Conservation (phyloP, 768 basidiomycete species). For the Melanogaster broomeanus region DNA sequence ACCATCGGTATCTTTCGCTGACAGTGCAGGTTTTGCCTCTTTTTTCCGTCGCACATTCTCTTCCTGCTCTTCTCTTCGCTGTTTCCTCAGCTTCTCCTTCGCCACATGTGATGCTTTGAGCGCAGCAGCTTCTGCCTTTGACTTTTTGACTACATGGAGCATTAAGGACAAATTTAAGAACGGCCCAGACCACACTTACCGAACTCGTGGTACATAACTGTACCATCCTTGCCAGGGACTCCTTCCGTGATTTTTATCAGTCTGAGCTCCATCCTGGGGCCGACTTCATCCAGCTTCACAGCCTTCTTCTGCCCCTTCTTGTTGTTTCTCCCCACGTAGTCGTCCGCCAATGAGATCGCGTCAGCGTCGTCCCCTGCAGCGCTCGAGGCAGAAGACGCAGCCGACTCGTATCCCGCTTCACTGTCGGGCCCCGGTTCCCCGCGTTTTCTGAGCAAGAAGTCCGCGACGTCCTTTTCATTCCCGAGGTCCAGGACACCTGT, state of each 20-base stretch:
- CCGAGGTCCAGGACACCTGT: slow-evolving; percentile 72
- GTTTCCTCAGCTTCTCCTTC: slow-evolving; percentile 72
- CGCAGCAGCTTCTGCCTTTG: slow-evolving; percentile 68
- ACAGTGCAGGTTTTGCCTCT: slow-evolving; percentile 34
- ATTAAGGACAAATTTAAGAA: slow-evolving; percentile 1
- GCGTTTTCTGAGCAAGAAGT: slow-evolving; percentile 80
- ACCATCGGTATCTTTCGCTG: slow-evolving; percentile 37
- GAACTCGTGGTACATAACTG: slow-evolving; percentile 92
- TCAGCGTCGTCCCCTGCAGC: slow-evolving; percentile 82
- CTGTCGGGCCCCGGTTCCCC: slow-evolving; percentile 59
- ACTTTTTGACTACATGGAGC: slow-evolving; percentile 74
- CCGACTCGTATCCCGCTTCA: slow-evolving; percentile 74
- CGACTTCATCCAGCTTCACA: slow-evolving; percentile 90
- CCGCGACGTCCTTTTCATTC: slow-evolving; percentile 92
- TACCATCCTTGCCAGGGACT: slow-evolving; percentile 89
- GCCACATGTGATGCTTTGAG: slow-evolving; percentile 76
- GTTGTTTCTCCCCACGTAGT: slow-evolving; percentile 95
- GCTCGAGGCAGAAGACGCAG: slow-evolving; percentile 79
- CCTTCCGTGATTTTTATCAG: slow-evolving; percentile 96
- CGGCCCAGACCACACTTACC: slow-evolving; percentile 50
- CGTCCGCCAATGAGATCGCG: slow-evolving; percentile 81
- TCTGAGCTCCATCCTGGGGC: slow-evolving; percentile 91
- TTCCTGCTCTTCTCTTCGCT: slow-evolving; percentile 88
- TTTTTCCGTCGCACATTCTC: slow-evolving; percentile 88
- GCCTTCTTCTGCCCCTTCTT: slow-evolving; percentile 89